These are phyloP conservation scores for Postia placenta DNA, from an alignment of 768 basidiomycete genomes.

Conservation along the genomic window DNA sequence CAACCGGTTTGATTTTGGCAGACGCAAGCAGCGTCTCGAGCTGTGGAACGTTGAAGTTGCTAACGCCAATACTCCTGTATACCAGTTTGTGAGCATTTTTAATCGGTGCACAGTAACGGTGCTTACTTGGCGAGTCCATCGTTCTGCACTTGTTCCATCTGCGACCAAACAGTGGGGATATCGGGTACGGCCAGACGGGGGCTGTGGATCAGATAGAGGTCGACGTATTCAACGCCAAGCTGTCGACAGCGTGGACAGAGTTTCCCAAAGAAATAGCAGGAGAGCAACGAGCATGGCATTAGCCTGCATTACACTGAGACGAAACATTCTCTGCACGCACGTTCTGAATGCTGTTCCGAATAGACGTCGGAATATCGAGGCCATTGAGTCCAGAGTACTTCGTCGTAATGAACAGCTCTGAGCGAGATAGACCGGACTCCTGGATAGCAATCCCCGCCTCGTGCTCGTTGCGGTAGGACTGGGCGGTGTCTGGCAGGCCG, in stretches of 20 bases:
- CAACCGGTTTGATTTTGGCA: conserved; percentile 57
- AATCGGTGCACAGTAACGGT: neutral
- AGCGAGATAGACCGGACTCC: conserved; percentile 48
- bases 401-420: conserved; percentile 59
- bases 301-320: neutral
- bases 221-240: conserved; percentile 61
- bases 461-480: conserved; percentile 50
- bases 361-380: conserved; percentile 48
- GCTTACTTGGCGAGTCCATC: conserved; percentile 53
- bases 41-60: conserved; percentile 56
- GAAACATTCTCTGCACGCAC: conserved; percentile 28
- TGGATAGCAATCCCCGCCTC: conserved; percentile 44
- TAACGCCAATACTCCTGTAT: conserved; percentile 63
- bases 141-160: conserved; percentile 53
- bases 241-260: conserved; percentile 17
- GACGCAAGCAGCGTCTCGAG: conserved; percentile 47
- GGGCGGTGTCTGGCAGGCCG: conserved; percentile 46
- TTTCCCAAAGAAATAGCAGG: neutral
- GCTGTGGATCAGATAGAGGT: conserved; percentile 66
- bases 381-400: conserved; percentile 51
- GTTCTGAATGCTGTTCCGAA: conserved; percentile 48
- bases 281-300: neutral
- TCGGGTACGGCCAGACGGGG: conserved; percentile 50
- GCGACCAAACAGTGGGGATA: conserved; percentile 55
- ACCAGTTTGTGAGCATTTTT: too few species aligned